phyloP scores from a whole-genome alignment of 192 early-diverging fungal genomes.

The Chytriomyces hyalinus region DNA sequence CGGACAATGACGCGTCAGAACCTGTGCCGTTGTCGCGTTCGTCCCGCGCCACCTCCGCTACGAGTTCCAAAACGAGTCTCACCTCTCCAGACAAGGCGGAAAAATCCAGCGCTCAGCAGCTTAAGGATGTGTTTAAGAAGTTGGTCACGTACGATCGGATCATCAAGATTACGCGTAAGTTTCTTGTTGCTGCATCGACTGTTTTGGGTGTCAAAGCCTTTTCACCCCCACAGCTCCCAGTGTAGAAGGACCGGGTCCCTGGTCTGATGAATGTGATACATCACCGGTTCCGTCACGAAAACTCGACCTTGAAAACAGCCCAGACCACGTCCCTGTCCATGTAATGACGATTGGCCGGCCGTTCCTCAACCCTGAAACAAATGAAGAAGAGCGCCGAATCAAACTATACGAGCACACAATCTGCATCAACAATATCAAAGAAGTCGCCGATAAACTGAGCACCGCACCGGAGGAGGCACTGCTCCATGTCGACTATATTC shows the following conservation, averaged over 20 bases:
- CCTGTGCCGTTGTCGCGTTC: no score
- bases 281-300: slow-evolving; percentile 11
- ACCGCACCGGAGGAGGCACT: slow-evolving; percentile 6
- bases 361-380: background rate
- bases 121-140: slow-evolving; percentile 20
- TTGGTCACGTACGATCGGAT: slow-evolving; percentile 1
- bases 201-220: no score
- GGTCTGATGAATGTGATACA: background rate
- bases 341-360: slow-evolving; percentile 23
- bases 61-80: background rate
- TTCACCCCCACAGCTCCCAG: background rate
- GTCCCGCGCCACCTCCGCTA: background rate
- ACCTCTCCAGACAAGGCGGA: background rate
- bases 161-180: slow-evolving; percentile 17
- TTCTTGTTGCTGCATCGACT: no score
- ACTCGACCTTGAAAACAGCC: background rate
- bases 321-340: slow-evolving; percentile 7
- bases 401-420: slow-evolving; percentile 15
- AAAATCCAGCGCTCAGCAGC: background rate
- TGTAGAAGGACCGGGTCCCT: slow-evolving; percentile 2
- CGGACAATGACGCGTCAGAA: no score
- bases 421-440: background rate
- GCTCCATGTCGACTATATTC: slow-evolving; percentile 3
- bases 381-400: slow-evolving; percentile 8
- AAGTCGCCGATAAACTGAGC: slow-evolving; percentile 9